Conservation (phyloP, 345 rosid species). For the Bruguiera gymnorhiza region DNA sequence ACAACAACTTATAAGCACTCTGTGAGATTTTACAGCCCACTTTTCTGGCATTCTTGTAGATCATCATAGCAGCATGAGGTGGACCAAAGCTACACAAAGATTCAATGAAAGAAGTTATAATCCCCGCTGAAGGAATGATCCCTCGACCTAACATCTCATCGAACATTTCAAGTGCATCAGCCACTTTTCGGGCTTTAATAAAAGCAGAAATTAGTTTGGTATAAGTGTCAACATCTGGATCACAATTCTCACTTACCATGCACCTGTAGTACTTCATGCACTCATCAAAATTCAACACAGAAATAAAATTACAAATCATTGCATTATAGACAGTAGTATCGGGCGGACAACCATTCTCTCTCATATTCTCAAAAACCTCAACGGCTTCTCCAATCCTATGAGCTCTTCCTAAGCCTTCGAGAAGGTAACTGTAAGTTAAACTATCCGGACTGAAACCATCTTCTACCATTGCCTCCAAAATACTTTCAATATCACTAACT, state of each 20-base stretch:
- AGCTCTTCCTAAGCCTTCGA: constrained; percentile 80
- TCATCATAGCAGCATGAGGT: constrained; percentile 76
- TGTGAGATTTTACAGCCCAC: constrained; percentile 64
- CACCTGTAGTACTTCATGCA: constrained; percentile 46
- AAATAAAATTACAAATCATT: constrained; percentile 64
- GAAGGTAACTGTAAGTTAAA: constrained; percentile 51
- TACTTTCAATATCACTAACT: constrained; percentile 51
- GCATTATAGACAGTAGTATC: constrained; percentile 65
- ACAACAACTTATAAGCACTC: constrained; percentile 68
- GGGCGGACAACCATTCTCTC: constrained; percentile 42
- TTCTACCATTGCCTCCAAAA: constrained; percentile 58
- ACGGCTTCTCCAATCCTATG: constrained; percentile 61
- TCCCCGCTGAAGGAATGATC: constrained; percentile 61
- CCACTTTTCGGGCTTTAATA: constrained; percentile 66
- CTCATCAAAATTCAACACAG: constrained; percentile 50
- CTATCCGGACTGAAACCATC: constrained; percentile 53
- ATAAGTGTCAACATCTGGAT: constrained; percentile 61
- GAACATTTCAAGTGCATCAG: constrained; percentile 83
- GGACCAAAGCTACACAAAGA: constrained; percentile 84
- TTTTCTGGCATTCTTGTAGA: constrained; percentile 71
- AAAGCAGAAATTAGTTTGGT: constrained; percentile 54
- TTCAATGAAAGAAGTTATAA: constrained; percentile 55
- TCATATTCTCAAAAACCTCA: constrained; percentile 51
- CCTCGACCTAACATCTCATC: constrained; percentile 70
- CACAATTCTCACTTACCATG: constrained; percentile 48